phyloP scores from a whole-genome alignment of 2,329 filamentous ascomycete species.

The Cyanodermella asteris region DNA sequence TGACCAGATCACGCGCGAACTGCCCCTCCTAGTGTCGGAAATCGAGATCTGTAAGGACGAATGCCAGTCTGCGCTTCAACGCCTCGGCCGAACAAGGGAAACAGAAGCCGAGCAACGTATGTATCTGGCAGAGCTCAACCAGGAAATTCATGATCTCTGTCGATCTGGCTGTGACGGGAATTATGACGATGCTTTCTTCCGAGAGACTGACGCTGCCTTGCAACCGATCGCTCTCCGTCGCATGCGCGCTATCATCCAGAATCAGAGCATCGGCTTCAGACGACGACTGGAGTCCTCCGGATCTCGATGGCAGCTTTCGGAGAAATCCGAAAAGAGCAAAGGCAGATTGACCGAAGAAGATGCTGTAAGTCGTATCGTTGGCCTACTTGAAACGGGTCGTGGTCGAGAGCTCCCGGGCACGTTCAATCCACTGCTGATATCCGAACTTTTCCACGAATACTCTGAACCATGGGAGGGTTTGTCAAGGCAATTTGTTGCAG shows the following conservation, averaged over 20 bases:
- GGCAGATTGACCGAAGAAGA: neutral
- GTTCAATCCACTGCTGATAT: constrained; percentile 18
- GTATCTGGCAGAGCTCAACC: constrained; percentile 8
- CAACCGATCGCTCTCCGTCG: constrained; percentile 7
- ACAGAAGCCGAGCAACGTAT: constrained; percentile 28
- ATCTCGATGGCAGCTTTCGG: neutral
- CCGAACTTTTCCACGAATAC: constrained; percentile 20
- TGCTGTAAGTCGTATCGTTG: neutral
- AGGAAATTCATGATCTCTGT: constrained; percentile 12
- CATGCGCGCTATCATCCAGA: constrained; percentile 13
- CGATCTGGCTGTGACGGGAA: constrained; percentile 13
- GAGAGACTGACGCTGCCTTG: constrained; percentile 5
- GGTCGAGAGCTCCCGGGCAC: constrained; percentile 16
- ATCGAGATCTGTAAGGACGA: constrained; percentile 11
- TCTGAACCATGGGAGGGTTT: constrained; percentile 15
- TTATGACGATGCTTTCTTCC: constrained; percentile 14
- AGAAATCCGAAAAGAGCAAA: neutral
- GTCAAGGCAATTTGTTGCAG: constrained; percentile 6
- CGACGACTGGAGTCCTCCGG: neutral
- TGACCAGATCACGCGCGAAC: constrained; percentile 8
- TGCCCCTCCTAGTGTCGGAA: constrained; percentile 10
- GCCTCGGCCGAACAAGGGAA: constrained; percentile 27
- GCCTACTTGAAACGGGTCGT: constrained; percentile 1
- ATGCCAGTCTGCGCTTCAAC: constrained; percentile 18
- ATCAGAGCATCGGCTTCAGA: constrained; percentile 11